phyloP scores from a whole-genome alignment of 257 asterid genomes.

The Cordia subcordata region DNA sequence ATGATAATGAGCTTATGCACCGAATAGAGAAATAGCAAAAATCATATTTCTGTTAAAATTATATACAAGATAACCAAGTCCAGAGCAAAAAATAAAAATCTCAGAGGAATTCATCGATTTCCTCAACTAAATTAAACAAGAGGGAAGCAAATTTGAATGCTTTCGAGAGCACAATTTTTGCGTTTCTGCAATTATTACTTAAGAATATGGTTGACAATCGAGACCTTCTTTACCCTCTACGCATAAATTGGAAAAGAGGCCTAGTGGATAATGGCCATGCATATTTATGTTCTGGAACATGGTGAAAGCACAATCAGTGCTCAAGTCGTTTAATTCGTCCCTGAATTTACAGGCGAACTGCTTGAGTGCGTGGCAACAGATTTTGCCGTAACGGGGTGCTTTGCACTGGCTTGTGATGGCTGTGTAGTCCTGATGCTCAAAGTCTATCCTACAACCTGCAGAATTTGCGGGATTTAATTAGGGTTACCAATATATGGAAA shows the following conservation, averaged over 20 bases:
- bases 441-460: constrained; percentile 61
- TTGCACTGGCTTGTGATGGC: constrained; percentile 81
- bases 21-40: too few species aligned
- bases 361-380: constrained; percentile 62
- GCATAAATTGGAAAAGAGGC: constrained; percentile 67
- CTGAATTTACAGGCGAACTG: constrained; percentile 50
- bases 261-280: constrained; percentile 79
- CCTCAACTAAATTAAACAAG: too few species aligned
- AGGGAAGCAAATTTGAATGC: too few species aligned
- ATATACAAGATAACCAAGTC: too few species aligned
- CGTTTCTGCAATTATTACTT: background rate
- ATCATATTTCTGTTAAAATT: too few species aligned
- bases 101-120: too few species aligned
- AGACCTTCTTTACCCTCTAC: constrained; percentile 50
- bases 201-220: constrained; percentile 33
- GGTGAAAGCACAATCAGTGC: constrained; percentile 46
- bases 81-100: too few species aligned
- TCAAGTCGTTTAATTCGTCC: constrained; percentile 47
- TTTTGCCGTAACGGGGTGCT: constrained; percentile 57
- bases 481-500: too few species aligned
- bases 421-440: constrained; percentile 67
- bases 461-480: background rate
- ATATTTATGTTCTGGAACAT: constrained; percentile 63
- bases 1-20: too few species aligned
- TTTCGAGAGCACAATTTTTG: constrained; percentile 9